These are phyloP conservation scores for Neofusicoccum sp. DNA, from an alignment of 2,329 filamentous ascomycete genomes.

Conservation along the genomic window DNA sequence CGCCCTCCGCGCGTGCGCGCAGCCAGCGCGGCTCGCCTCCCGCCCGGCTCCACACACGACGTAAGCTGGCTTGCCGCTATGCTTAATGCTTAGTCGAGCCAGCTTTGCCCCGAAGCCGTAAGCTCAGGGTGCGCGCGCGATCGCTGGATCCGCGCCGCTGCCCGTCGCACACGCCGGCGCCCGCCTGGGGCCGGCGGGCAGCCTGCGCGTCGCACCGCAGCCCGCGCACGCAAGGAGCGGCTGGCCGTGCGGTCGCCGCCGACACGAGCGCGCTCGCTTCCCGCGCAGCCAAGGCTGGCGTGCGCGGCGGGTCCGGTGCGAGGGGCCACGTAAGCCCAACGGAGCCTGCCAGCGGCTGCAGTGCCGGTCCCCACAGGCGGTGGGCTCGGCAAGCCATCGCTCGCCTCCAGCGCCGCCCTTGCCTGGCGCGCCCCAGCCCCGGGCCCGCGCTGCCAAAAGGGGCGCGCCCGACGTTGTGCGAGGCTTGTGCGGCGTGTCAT, in stretches of 20 bases:
- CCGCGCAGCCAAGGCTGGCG: conserved; percentile 4
- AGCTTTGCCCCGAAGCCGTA: conserved; percentile 2
- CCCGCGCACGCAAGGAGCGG: background rate
- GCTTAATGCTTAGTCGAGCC: conserved; percentile 21
- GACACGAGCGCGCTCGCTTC: conserved; percentile 13
- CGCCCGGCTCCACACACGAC: conserved; percentile 8
- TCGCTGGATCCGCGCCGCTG: conserved; percentile 9
- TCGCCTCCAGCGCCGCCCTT: conserved; percentile 11
- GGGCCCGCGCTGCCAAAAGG: conserved; percentile 6
- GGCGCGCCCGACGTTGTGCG: conserved; percentile 10
- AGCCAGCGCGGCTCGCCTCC: conserved; percentile 4
- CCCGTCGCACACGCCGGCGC: background rate
- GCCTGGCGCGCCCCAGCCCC: conserved; percentile 1
- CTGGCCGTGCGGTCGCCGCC: too few species aligned
- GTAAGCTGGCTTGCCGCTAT: conserved; percentile 14
- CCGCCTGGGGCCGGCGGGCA: conserved; percentile 9
- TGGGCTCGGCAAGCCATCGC: conserved; percentile 19
- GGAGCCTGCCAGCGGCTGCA: conserved; percentile 16
- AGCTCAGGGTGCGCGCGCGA: conserved; percentile 3
- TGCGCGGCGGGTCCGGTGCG: conserved; percentile 11
- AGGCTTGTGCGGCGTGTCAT: conserved; percentile 19
- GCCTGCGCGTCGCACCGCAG: background rate
- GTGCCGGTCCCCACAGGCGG: conserved; percentile 5
- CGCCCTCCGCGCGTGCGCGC: background rate
- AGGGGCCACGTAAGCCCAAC: conserved; percentile 21